A percentile compares a stretch with the other conserved stretches of the same genome.
Evolutionary conservation across 2,329 filamentous ascomycete species (phyloP).

Genomic region (Xylaria sp.): DNA sequence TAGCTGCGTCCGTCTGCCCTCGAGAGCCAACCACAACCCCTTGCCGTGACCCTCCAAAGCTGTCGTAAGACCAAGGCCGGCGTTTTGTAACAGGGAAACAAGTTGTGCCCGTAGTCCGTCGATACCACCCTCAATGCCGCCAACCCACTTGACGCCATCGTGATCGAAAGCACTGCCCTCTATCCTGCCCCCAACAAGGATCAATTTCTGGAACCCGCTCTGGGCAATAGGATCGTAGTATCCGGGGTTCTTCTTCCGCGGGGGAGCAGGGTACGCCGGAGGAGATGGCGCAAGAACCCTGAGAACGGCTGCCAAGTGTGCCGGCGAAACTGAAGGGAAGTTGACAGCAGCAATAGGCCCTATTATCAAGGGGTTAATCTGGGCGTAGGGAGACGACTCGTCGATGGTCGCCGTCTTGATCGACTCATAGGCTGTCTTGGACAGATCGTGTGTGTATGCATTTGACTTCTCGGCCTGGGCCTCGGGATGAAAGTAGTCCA

Average conservation of each 20-base stretch:
- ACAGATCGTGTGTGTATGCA: conserved; percentile 65
- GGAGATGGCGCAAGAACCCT: conserved; percentile 79
- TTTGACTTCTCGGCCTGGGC: conserved; percentile 52
- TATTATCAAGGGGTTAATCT: conserved; percentile 79
- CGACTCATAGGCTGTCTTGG: conserved; percentile 62
- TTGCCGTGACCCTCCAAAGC: conserved; percentile 83
- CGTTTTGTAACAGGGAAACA: conserved; percentile 80
- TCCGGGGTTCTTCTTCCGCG: conserved; percentile 77
- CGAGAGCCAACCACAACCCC: conserved; percentile 88
- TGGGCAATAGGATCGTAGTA: conserved; percentile 86
- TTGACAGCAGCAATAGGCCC: conserved; percentile 84
- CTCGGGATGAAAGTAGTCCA: conserved; percentile 79
- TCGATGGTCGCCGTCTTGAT: conserved; percentile 52
- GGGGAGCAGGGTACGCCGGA: conserved; percentile 80
- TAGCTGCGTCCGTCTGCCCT: conserved; percentile 82
- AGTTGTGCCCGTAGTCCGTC: conserved; percentile 85
- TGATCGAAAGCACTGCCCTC: conserved; percentile 87
- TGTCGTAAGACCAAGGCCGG: conserved; percentile 80
- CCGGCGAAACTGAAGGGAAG: conserved; percentile 84
- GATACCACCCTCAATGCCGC: conserved; percentile 83
- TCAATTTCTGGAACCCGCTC: conserved; percentile 83
- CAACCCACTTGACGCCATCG: conserved; percentile 72
- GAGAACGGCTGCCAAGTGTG: conserved; percentile 84
- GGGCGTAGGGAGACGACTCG: conserved; percentile 59
- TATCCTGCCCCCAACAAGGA: conserved; percentile 86